These are phyloP conservation scores for Erigeron philadelphicus DNA, from an alignment of 140 eudicot species.

Conservation along the genomic window DNA sequence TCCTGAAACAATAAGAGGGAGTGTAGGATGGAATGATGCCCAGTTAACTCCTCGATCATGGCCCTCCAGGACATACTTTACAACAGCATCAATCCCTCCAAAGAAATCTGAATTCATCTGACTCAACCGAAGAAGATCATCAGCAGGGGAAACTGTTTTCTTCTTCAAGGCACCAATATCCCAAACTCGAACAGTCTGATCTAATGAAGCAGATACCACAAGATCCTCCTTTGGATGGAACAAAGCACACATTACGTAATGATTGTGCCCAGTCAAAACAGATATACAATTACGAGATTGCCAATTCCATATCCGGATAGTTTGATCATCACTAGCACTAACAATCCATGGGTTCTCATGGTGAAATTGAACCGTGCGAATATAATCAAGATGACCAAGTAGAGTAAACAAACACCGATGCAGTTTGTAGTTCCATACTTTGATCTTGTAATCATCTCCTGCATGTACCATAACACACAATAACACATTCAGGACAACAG, in stretches of 20 bases:
- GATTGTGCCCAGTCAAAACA: conserved; percentile 96
- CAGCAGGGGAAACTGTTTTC: conserved; percentile 86
- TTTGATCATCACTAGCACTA: conserved; percentile 99
- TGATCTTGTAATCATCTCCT: conserved; percentile 98
- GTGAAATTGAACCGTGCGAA: conserved; percentile 93
- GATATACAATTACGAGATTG: conserved; percentile 93
- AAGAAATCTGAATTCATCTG: conserved; percentile 91
- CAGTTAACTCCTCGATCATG: conserved; percentile 98
- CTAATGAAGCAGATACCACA: conserved; percentile 92
- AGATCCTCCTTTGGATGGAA: conserved; percentile 95
- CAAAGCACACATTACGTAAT: conserved; percentile 94
- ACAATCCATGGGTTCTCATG: conserved; percentile 98
- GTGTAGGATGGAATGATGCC: conserved; percentile 97
- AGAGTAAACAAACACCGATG: conserved; percentile 93
- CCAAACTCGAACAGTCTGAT: conserved; percentile 98
- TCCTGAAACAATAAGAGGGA: conserved; percentile 94
- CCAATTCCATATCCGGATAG: conserved; percentile 97
- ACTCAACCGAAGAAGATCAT: conserved; percentile 75
- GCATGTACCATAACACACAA: conserved; percentile 23
- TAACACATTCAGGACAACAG: conserved; percentile 11
- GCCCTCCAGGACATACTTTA: conserved; percentile 94
- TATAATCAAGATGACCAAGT: conserved; percentile 96
- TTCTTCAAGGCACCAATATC: conserved; percentile 89
- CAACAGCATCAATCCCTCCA: conserved; percentile 99
- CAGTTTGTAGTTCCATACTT: conserved; percentile 97